Evolutionary conservation across 352 stramenopile species (phyloP), one percentile per base, ranked within the genome.

Genomic region (Phytophthora pini): DNA sequence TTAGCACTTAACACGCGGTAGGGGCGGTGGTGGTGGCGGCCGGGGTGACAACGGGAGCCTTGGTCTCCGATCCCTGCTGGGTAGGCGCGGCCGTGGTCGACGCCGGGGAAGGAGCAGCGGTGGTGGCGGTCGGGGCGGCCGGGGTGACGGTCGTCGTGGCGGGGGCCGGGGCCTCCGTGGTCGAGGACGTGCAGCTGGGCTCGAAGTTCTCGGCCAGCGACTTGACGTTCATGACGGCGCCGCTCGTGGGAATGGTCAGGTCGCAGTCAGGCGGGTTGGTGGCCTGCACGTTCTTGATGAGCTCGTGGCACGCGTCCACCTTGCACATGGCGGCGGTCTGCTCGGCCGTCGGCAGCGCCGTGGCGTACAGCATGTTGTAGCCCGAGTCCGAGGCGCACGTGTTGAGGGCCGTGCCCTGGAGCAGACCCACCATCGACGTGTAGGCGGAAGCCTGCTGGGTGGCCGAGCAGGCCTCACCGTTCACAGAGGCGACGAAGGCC

Each of bases 331-430:
- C 62, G n/a, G 47, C 68, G 12, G 56, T 73, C 59, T 80, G 45
- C 17, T 63, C 69, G 17, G 64, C 57, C 53, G 69, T 75, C 4
- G 72, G 75, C 27, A 76, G 52, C 17, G 46, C 13, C 24, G 66
- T 66, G n/a, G 70, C 59, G 45, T 65, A 65, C 45, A 84, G 44
- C 68, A 82, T 75, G 70, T 74, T 74, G 73, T 80, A 80, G 17
- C 73, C 70, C 39, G 67, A 74, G n/a, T 43, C 27, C 3, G 32
- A 17, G 2, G 58, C 47, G 38, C 73, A 84, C 1, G n/a, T 17
- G 13, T 29, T 51, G 29, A 84, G 59, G 15, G 69, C 34, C 8
- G 56, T 15, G 32, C 44, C 47, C 9, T 48, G 31, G 22, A 80
- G 54, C 8, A 82, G 47, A 12, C 34, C 32, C 8, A 66, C 39